A percentile compares a stretch with the other conserved stretches of the same genome.
Conservation (phyloP, 495 filamentous ascomycete species). For the Xylaria flabelliformis region DNA sequence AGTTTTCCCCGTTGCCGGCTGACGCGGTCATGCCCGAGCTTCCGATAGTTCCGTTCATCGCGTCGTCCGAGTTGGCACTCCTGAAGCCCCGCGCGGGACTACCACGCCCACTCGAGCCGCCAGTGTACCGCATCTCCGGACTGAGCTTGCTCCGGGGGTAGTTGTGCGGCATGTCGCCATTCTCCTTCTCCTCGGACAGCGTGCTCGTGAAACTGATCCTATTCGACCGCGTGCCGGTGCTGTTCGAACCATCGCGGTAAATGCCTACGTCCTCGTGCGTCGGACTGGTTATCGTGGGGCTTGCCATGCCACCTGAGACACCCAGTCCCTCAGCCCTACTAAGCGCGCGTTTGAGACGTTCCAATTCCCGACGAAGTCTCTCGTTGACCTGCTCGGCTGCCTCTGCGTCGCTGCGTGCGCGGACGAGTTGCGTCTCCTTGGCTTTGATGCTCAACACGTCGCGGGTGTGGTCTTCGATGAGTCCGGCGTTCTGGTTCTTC, state of each 20-base stretch:
- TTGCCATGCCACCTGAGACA: constrained; percentile 46
- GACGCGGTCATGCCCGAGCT: constrained; percentile 44
- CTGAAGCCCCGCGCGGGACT: constrained; percentile 59
- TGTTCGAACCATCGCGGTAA: constrained; percentile 60
- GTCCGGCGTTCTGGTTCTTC: constrained; percentile 91
- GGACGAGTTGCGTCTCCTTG: constrained; percentile 95
- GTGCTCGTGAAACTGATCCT: constrained; percentile 70
- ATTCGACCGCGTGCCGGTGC: constrained; percentile 8
- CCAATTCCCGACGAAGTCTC: constrained; percentile 85
- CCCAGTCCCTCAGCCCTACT: constrained; percentile 58
- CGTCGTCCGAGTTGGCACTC: constrained; percentile 37
- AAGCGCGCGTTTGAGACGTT: constrained; percentile 83
- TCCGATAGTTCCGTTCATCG: constrained; percentile 38
- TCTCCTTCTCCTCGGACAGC: constrained; percentile 86
- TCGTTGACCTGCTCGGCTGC: constrained; percentile 82
- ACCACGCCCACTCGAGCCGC: constrained; percentile 60
- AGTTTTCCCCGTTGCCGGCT: constrained; percentile 76
- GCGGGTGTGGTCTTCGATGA: constrained; percentile 96
- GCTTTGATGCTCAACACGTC: constrained; percentile 96
- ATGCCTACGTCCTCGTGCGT: constrained; percentile 58
- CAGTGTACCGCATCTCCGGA: constrained; percentile 57
- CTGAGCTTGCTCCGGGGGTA: constrained; percentile 60
- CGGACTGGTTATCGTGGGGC: constrained; percentile 53
- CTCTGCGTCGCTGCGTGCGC: constrained; percentile 88
- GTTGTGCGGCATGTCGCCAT: constrained; percentile 54